Evolutionary conservation across 2,329 filamentous ascomycete species (phyloP), one percentile per base, ranked within the genome.

Genomic region (Aspergillus sp.): DNA sequence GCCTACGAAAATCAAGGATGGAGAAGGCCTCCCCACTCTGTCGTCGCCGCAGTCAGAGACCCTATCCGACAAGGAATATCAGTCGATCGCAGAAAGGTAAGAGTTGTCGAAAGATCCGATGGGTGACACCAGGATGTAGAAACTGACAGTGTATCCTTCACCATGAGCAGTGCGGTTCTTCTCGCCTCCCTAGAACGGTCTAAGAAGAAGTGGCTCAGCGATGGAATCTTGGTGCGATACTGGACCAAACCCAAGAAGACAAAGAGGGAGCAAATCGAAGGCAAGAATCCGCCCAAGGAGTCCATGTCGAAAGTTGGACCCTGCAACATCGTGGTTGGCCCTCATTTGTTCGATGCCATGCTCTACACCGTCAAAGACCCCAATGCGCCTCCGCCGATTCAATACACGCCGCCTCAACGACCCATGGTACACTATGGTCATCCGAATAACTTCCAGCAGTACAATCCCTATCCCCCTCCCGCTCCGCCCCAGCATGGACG

Each of bases 281-380:
- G 74, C 22, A 75, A 77, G 57, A 82, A 83, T 51, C 80, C 80
- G 1, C 71, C 83, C 64, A 75, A 81, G 70, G 76, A 85, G 42
- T 80, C 80, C 6, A 84, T 85, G 79, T 72, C 78, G 10, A 82
- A 81, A 66, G 74, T 86, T 36, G 86, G 86, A 51, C 78, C 80
- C 59, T 86, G 84, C 65, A 82, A 83, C 57, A 79, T 89, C 54
- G 82, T 84, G 36, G 82, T 88, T 52, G 86, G 87, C 62, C 86
- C 86, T 53, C 85, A 88, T 72, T 82, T 84, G 7, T 86, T 88
- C 63, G 84, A 86, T 61, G 83, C 82, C 18, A 80, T 81, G 65
- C 75, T 86, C 24, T 86, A 83, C 67, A 80, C 80, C 14, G 82
- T 85, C 52, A 83, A 83, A 63, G 82, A 83, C 54, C 76, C 77